These are phyloP conservation scores for Erodium texanum DNA, from an alignment of 441 rosid genomes.

Conservation along the genomic window DNA sequence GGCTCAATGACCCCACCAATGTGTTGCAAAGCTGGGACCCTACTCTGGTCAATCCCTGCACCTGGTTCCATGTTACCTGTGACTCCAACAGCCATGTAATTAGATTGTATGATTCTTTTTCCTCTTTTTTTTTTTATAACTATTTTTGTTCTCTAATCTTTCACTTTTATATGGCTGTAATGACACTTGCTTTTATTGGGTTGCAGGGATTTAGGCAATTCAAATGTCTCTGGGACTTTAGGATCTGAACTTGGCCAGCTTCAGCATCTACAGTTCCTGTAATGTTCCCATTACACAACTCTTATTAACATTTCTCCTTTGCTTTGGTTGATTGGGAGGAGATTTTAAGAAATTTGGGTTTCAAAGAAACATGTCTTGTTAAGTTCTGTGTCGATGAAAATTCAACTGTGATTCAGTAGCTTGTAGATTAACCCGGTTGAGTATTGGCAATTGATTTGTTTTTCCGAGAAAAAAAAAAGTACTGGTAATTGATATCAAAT, in stretches of 20 bases:
- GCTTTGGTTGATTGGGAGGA: not conserved
- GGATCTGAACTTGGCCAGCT: conserved; percentile 61
- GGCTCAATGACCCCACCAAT: conserved; percentile 55
- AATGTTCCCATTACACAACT: conserved; percentile 13
- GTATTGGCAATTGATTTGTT: not conserved
- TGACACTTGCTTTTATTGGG: not conserved
- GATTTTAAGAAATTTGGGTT: not conserved
- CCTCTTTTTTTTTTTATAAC: not conserved
- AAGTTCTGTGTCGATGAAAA: not conserved
- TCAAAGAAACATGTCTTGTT: not conserved
- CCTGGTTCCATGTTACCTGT: conserved; percentile 71
- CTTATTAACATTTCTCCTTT: not conserved
- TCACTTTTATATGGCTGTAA: not conserved
- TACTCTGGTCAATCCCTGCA: conserved; percentile 69
- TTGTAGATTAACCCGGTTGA: not conserved
- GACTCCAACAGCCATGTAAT: conserved; percentile 52
- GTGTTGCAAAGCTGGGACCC: conserved; percentile 82
- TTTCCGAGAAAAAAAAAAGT: too few species aligned
- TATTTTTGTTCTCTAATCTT: not conserved
- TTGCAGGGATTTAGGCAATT: conserved; percentile 66
- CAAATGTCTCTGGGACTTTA: conserved; percentile 56
- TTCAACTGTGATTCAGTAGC: too few species aligned
- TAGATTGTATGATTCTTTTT: conserved; percentile 35
- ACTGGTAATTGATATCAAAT: too few species aligned
- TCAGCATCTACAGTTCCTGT: conserved; percentile 59